Conservation (phyloP, 2,329 filamentous ascomycete genomes). For the Sclerotinia trifoliorum region DNA sequence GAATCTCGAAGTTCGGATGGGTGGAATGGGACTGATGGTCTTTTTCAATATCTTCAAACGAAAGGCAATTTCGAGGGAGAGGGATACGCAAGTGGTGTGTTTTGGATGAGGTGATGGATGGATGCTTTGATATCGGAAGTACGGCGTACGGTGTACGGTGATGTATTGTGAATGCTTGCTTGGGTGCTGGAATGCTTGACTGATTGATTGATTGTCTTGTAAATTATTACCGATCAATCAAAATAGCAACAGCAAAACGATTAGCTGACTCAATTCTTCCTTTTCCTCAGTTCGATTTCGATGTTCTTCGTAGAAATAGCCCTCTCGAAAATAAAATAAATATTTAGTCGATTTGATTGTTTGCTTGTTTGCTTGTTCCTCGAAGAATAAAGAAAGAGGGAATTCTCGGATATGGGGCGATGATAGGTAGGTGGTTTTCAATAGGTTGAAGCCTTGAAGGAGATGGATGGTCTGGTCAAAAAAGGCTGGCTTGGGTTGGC, state of each 20-base stretch:
- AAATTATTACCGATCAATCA: constrained; percentile 15
- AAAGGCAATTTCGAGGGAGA: background rate
- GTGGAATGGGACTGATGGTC: background rate
- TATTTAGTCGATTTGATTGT: background rate
- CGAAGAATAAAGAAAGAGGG: background rate
- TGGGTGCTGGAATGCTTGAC: background rate
- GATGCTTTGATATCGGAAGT: background rate
- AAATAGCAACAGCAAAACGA: background rate
- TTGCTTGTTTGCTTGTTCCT: background rate
- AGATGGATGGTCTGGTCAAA: background rate
- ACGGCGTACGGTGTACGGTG: background rate
- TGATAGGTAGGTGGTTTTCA: background rate
- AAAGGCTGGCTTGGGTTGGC: constrained; percentile 2
- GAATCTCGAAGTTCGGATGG: background rate
- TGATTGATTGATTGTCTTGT: background rate
- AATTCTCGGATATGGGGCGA: background rate
- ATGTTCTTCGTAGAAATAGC: background rate
- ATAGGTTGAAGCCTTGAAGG: background rate
- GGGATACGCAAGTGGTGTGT: constrained; percentile 8
- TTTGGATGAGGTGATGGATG: background rate
- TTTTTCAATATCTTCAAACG: too few relatives aligned
- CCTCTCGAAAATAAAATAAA: background rate
- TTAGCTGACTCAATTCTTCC: background rate
- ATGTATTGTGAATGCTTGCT: background rate
- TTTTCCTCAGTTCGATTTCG: background rate